Evolutionary conservation across 768 basidiomycete species (phyloP), one percentile per base, ranked within the genome.

Genomic region (Macrolepiota dolichaula): DNA sequence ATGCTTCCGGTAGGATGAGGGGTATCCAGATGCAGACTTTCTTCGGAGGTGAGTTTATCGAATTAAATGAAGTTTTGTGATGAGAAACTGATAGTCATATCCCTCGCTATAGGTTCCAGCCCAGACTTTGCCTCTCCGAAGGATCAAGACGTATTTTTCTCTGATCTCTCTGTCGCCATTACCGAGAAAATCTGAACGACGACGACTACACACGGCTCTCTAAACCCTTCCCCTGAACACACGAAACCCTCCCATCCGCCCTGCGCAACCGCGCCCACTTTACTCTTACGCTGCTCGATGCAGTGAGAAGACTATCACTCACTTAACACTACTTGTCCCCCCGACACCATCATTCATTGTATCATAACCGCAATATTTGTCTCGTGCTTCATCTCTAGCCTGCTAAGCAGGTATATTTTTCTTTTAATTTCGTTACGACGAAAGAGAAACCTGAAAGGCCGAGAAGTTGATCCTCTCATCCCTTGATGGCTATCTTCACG

Each of bases 11-110:
- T 42, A 78, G 76, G 63, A 81, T 91, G 67, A 79, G 83, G 36
- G 89, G 90, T 22, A 82, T 89, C 59, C 84, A 85, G 71, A 82
- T 86, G 79, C 86, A 91, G 74, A 87, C 88, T n/a, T 91, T 91
- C 81, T 91, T 92, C 65, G 88, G 88, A 51, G 87, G 85, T 81
- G 67, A 42, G 51, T 61, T 51, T 36, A 36, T 53, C 35, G 52
- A 51, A 19, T 25, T 62, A 32, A 32, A 17, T 17, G 38, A 9
- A 12, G 38, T n/a, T 24, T 25, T 46, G 25, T 57, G 12, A 25
- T 36, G 38, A 4, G 55, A 57, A 49, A 4, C 42, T 57, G 38
- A 32, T 32, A 62, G n/a, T 61, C 29, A 11, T 35, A 5, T 57
- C n/a, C 27, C 52, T 59, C 11, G 44, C 24, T 61, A 27, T 19